Conservation (phyloP, 495 filamentous ascomycete genomes). For the Xanthoparmelia taractica region DNA sequence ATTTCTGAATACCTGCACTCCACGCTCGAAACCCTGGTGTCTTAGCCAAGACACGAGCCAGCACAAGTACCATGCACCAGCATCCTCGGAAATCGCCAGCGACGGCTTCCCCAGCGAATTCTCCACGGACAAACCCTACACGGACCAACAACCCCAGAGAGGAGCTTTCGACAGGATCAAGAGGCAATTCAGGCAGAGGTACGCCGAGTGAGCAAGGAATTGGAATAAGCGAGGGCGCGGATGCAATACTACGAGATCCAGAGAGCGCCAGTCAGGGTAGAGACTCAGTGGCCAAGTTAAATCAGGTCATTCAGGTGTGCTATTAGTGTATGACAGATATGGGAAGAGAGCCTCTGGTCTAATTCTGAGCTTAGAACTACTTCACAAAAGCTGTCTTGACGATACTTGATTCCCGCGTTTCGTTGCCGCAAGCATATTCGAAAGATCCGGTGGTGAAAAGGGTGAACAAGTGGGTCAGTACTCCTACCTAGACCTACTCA, state of each 20-base stretch:
- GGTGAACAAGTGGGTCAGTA: conserved; percentile 89
- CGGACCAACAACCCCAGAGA: conserved; percentile 68
- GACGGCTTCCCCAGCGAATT: conserved; percentile 57
- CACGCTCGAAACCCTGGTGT: neutral
- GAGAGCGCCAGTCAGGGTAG: conserved; percentile 34
- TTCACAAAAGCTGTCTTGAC: conserved; percentile 81
- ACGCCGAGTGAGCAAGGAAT: conserved; percentile 34
- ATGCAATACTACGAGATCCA: conserved; percentile 37
- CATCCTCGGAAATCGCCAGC: conserved; percentile 63
- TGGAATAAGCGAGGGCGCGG: conserved; percentile 39
- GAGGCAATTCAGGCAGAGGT: conserved; percentile 38
- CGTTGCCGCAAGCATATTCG: conserved; percentile 53
- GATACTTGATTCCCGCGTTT: conserved; percentile 70
- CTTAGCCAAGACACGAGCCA: neutral
- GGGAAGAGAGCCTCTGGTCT: conserved; percentile 10
- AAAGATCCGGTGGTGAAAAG: conserved; percentile 54
- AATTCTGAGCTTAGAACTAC: conserved; percentile 59
- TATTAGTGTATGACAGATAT: conserved; percentile 9
- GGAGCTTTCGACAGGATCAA: conserved; percentile 34
- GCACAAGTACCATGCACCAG: conserved; percentile 61
- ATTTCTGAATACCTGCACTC: neutral
- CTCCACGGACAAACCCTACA: conserved; percentile 57
- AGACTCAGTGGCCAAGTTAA: conserved; percentile 66
- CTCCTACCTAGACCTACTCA: neutral
- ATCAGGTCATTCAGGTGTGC: conserved; percentile 83